Base-by-base conservation (phyloP, 805 yeast species). In the Debaryomyces maramus region DNA sequence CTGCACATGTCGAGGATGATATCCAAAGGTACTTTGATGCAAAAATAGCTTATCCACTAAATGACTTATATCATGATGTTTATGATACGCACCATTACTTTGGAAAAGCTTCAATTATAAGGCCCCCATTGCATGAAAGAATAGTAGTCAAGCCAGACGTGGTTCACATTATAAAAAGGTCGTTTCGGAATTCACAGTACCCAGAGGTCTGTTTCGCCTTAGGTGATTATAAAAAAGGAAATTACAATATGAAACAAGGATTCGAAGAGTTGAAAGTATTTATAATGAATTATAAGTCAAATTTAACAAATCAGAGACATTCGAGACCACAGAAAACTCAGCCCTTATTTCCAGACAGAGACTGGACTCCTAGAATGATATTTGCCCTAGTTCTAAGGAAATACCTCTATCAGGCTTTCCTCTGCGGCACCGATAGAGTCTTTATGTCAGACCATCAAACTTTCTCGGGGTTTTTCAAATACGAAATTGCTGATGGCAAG, bases 401-500 rank as follows among this genome's bases (percentile, higher is more conserved):
- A 35, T 27, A 26, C 13, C 13, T 35, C 13, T 19, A 15, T 26
- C 17, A 35, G 16, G 38, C 38, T 16, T 35, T 35, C n/a, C 32
- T 35, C 8, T 26, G 38, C 13, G 38, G 38, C 2, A 26, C 32
- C 14, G 32, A 35, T 15, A 35, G 38, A 14, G 21, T 27, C 10
- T 18, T 26, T 15, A 26, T 35, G n/a, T 35, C 38, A 26, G 38
- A 35, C 15, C 38, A 35, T 14, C 32, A 35, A 18, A 27, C 13
- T 10, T 35, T 39, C 27, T 38, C 41, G 8, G 41, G 41, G 16
- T 38, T 38, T 18, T 38, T 38, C 17, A 23, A 32, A 22, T 38
- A 38, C 18, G 28, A 38, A n/a, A 21, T 22, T 13, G 30, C 18
- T 7, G 22, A 26, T 23, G 38, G 19, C 9, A 18, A 17, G 4